Conservation (phyloP, 2,329 filamentous ascomycete genomes). For the Diaporthe caulivora region DNA sequence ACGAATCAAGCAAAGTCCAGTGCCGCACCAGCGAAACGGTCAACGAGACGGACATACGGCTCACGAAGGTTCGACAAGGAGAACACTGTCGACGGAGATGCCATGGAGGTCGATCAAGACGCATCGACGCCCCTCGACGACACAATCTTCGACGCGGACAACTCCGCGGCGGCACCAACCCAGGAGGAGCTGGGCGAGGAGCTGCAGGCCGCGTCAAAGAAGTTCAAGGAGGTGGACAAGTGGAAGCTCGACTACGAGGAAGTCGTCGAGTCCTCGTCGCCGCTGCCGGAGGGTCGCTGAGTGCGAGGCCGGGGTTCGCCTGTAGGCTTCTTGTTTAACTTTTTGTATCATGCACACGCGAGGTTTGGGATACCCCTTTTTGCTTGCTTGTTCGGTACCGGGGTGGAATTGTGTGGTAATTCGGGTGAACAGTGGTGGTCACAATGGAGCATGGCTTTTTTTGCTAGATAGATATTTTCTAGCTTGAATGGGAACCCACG, state of each 20-base stretch:
- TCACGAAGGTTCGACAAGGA: conserved; percentile 66
- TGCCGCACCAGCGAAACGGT: conserved; percentile 36
- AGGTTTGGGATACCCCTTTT: conserved; percentile 35
- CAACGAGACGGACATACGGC: conserved; percentile 62
- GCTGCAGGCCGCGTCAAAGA: conserved; percentile 69
- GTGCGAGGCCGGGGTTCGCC: neutral
- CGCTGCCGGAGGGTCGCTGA: conserved; percentile 51
- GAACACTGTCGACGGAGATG: conserved; percentile 59
- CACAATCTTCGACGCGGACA: conserved; percentile 52
- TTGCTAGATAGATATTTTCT: conserved; percentile 14
- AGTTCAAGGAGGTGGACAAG: conserved; percentile 77
- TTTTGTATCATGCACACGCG: conserved; percentile 30
- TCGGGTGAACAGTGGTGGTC: neutral
- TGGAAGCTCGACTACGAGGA: conserved; percentile 79
- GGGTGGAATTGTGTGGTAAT: conserved; percentile 25
- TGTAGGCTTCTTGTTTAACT: neutral
- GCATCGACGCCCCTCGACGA: conserved; percentile 57
- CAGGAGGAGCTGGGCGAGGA: conserved; percentile 61
- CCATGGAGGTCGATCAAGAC: conserved; percentile 53
- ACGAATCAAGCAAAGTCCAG: conserved; percentile 11
- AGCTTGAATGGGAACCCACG: conserved; percentile 19
- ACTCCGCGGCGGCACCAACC: conserved; percentile 48
- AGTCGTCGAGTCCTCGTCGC: conserved; percentile 67
- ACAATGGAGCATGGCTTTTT: conserved; percentile 21
- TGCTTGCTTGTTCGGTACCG: conserved; percentile 27